Conservation (phyloP, 139 green algal genomes). For the Chlamydomonas sphaeroides region DNA sequence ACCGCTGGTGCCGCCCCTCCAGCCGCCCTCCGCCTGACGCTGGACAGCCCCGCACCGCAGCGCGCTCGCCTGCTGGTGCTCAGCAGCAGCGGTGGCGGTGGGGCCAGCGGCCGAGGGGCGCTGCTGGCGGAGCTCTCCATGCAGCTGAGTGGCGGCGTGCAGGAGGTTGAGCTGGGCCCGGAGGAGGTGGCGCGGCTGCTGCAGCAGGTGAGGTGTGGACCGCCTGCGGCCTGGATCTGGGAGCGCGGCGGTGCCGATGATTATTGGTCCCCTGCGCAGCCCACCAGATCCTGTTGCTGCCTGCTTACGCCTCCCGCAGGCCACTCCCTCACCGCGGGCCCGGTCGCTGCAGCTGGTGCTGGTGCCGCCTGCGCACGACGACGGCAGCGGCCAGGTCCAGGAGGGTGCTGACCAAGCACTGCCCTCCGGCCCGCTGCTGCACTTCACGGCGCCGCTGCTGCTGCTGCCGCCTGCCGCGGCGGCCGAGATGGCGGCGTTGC, state of each 20-base stretch:
- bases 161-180: background rate
- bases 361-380: background rate
- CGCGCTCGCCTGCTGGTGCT: background rate
- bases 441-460: background rate
- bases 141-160: background rate
- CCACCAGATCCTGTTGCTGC: too few relatives aligned
- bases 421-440: background rate
- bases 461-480: background rate
- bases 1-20: too few relatives aligned
- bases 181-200: background rate
- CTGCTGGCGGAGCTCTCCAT: background rate
- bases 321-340: too few relatives aligned
- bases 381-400: background rate
- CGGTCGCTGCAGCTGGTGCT: background rate
- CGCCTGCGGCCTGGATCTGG: too few relatives aligned
- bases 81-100: too few relatives aligned
- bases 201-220: too few relatives aligned
- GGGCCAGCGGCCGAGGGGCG: too few relatives aligned
- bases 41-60: background rate
- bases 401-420: too few relatives aligned
- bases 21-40: background rate
- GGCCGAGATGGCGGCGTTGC: background rate
- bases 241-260: too few relatives aligned
- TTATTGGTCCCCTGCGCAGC: too few relatives aligned
- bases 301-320: too few relatives aligned